A percentile compares a stretch with the other conserved stretches of the same genome.
These are phyloP conservation scores for Rhypophila decipiens DNA, from an alignment of 495 filamentous ascomycete genomes.

Conservation along the genomic window DNA sequence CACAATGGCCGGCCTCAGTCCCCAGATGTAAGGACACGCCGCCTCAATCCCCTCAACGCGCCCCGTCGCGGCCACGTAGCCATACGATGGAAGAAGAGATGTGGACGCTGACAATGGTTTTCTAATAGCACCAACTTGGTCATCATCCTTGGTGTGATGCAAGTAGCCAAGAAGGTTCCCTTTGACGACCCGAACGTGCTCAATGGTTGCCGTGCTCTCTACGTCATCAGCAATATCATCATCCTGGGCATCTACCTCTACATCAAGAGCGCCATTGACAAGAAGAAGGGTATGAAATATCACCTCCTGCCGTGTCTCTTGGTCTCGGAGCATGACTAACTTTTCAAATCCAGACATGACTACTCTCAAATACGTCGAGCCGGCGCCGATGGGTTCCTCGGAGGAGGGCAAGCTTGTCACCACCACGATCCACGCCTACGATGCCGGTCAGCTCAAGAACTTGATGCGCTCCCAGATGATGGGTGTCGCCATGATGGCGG, in stretches of 20 bases:
- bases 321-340: background rate
- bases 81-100: background rate
- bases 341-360: slow-evolving; percentile 67
- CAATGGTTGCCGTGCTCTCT: slow-evolving; percentile 72
- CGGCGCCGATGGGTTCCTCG: slow-evolving; percentile 78
- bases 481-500: slow-evolving; percentile 94
- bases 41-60: background rate
- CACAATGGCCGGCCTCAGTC: slow-evolving; percentile 45
- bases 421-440: slow-evolving; percentile 92
- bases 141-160: slow-evolving; percentile 97
- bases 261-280: slow-evolving; percentile 73
- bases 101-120: slow-evolving; percentile 12
- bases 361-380: slow-evolving; percentile 98
- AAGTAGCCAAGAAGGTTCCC: slow-evolving; percentile 89
- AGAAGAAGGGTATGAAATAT: slow-evolving; percentile 76
- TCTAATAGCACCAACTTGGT: slow-evolving; percentile 74
- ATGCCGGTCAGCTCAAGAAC: slow-evolving; percentile 72
- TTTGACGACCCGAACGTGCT: slow-evolving; percentile 89
- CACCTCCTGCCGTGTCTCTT: background rate
- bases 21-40: slow-evolving; percentile 41
- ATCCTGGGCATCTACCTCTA: slow-evolving; percentile 80
- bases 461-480: slow-evolving; percentile 83
- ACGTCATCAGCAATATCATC: slow-evolving; percentile 82
- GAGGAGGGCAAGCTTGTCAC: slow-evolving; percentile 94
- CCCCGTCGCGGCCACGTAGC: background rate